Evolutionary conservation across 2,329 filamentous ascomycete genomes (phyloP), one percentile per base, ranked within the genome.

Genomic region (Trichoderma atroviride): DNA sequence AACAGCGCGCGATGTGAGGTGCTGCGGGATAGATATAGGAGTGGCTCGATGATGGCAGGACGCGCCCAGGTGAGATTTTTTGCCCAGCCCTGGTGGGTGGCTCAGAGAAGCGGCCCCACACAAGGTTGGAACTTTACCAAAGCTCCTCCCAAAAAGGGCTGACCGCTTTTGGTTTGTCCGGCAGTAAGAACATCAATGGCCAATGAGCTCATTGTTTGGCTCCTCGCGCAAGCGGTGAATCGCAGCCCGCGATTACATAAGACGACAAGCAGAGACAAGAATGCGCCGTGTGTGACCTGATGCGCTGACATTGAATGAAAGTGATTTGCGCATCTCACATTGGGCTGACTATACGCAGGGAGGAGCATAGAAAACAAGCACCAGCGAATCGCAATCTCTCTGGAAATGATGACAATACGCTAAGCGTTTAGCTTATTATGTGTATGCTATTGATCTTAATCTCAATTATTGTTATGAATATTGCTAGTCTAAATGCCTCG

Each of bases 31-130:
- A 50, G 66, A 56, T 69, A 69, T 62, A 69, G 58, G 58, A 69
- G 59, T 62, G 66, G 66, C 50, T 65, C 31, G 61, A 65, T 31
- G 55, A 69, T 69, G 59, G 55, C 60, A 65, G 57, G 64, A 70
- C 69, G 69, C 69, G 69, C 68, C 69, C 56, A 68, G 69, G 69
- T 60, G 64, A 68, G 69, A 70, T 70, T 70, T 70, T 70, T 70
- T 57, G 65, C 57, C 65, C 50, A 68, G 65, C 56, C 65, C 65
- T 61, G 56, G 65, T 61, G 57, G 65, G 65, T 68, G 57, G 65
- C 56, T 31, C 65, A 60, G 57, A 68, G 65, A 68, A 62, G 66
- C 57, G 58, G 66, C 57, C 57, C 66, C 66, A 69, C 66, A 62
- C 57, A 69, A 69, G 66, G 66, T 69, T 57, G 66, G 59, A 56